Conservation (phyloP, 2,329 filamentous ascomycete genomes). For the Cladorrhinum sp. region DNA sequence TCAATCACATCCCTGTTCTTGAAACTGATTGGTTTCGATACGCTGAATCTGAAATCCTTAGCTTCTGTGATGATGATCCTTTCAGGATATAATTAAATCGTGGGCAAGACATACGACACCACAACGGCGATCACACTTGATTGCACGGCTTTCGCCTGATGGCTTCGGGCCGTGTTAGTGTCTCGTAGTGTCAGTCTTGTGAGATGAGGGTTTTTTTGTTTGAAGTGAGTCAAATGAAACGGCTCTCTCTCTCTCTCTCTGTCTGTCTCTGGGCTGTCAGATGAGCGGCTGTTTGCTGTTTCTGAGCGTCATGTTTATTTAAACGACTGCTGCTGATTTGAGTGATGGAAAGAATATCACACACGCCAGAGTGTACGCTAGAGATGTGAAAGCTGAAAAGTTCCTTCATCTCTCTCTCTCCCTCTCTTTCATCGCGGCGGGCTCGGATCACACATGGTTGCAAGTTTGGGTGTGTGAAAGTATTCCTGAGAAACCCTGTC, state of each 20-base stretch:
- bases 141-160: neutral
- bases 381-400: neutral
- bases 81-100: neutral
- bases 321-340: neutral
- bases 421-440: neutral
- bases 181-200: no score
- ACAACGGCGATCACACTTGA: neutral
- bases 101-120: neutral
- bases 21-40: neutral
- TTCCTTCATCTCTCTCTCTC: neutral
- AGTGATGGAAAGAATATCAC: neutral
- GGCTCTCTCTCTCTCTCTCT: no score
- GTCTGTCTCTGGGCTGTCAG: no score
- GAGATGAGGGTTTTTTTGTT: neutral
- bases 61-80: neutral
- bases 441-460: neutral
- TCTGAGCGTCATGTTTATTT: neutral
- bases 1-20: neutral
- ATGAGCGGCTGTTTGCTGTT: neutral
- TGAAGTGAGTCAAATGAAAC: neutral
- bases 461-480: neutral
- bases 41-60: neutral
- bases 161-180: neutral
- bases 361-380: neutral
- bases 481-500: neutral